Percentiles rank a stretch among this genome's conserved stretches.
phyloP scores from a whole-genome alignment of 257 asterid species.

The Nicotiana knightiana region DNA sequence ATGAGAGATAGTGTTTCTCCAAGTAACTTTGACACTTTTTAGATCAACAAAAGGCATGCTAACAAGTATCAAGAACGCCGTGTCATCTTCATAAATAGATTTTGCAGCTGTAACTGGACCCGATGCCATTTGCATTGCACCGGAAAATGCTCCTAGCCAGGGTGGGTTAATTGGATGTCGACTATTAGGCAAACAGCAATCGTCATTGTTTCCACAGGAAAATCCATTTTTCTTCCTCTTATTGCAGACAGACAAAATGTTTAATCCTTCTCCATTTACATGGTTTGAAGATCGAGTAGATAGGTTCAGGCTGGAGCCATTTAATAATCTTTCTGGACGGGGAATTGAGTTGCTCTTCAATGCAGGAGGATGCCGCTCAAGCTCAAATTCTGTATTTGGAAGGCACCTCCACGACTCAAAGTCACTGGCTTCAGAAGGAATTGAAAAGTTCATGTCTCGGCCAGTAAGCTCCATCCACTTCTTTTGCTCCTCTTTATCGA shows the following conservation, averaged over 20 bases:
- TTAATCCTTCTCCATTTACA: constrained; percentile 33
- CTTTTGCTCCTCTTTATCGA: constrained; percentile 41
- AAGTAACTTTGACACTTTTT: constrained; percentile 40
- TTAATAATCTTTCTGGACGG: constrained; percentile 25
- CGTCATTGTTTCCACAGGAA: constrained; percentile 27
- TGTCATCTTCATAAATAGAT: constrained; percentile 38
- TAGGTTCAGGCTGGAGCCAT: constrained; percentile 36
- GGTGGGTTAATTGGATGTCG: constrained; percentile 26
- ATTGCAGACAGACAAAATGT: constrained; percentile 27
- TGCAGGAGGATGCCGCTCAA: constrained; percentile 24
- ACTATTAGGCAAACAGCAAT: constrained; percentile 20
- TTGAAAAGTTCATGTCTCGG: constrained; percentile 34
- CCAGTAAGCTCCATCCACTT: constrained; percentile 50
- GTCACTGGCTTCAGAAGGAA: constrained; percentile 42
- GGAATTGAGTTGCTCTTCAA: constrained; percentile 18
- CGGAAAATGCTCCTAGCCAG: constrained; percentile 35
- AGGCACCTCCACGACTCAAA: constrained; percentile 42
- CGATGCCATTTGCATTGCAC: constrained; percentile 32
- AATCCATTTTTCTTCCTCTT: constrained; percentile 34
- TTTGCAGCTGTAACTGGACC: constrained; percentile 50
- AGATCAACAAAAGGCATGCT: constrained; percentile 48
- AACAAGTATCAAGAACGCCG: constrained; percentile 35
- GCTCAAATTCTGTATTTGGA: constrained; percentile 34
- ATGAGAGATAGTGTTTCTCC: constrained; percentile 37
- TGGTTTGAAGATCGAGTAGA: constrained; percentile 21